phyloP scores from a whole-genome alignment of 2,329 filamentous ascomycete genomes.

The Sporothrix pseudoabietina region DNA sequence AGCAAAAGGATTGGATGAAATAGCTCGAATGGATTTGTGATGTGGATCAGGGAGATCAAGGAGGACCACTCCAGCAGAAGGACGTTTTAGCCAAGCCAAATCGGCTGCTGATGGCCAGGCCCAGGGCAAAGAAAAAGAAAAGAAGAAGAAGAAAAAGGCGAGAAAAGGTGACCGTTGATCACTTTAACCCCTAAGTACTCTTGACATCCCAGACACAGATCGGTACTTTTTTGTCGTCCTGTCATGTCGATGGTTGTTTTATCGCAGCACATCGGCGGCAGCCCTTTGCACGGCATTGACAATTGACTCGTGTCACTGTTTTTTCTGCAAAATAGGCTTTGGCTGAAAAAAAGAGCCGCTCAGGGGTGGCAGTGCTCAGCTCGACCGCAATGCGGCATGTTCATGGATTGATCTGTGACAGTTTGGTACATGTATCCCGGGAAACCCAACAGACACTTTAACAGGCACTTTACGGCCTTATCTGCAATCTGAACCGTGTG shows the following conservation, averaged over 20 bases:
- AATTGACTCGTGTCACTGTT: slow-evolving; percentile 15
- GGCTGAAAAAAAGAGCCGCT: slow-evolving; percentile 5
- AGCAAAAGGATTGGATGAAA: slow-evolving; percentile 22
- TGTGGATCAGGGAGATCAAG: slow-evolving; percentile 24
- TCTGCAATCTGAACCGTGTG: not conserved
- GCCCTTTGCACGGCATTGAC: slow-evolving; percentile 25
- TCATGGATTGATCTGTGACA: not conserved
- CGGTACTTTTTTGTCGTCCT: not conserved
- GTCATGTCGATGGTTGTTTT: not conserved
- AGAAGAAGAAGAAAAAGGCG: not conserved
- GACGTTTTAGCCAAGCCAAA: slow-evolving; percentile 26
- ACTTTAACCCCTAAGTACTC: not conserved
- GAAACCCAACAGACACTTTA: slow-evolving; percentile 14
- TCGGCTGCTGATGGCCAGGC: not conserved
- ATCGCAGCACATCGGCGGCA: not conserved
- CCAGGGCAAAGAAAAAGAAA: not conserved
- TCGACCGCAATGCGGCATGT: not conserved
- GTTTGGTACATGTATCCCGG: not conserved
- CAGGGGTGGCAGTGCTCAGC: slow-evolving; percentile 1
- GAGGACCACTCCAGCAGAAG: slow-evolving; percentile 16
- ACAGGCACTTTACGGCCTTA: not conserved
- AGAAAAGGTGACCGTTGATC: not conserved
- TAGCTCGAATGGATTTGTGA: not conserved
- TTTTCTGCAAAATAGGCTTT: not conserved
- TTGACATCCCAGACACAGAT: not conserved